Percentiles rank a stretch among this genome's conserved stretches.
Evolutionary conservation across 129 eudicot species (phyloP).

Genomic region (Saposhnikovia divaricata): DNA sequence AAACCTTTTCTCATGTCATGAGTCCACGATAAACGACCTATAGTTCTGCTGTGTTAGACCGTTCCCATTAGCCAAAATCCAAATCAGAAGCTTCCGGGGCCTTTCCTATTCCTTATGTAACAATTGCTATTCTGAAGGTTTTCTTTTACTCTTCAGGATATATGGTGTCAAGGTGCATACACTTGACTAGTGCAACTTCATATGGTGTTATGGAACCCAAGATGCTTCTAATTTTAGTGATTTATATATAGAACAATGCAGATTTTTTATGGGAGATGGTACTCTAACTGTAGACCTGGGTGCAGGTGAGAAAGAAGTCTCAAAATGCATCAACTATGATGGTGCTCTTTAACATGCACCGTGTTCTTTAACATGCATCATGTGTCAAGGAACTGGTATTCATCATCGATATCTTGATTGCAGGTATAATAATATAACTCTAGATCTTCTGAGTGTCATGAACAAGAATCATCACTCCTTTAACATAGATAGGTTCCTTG

Average conservation of each 20-base stretch:
- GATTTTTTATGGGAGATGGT: conserved; percentile 77
- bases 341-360: conserved; percentile 77
- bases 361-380: conserved; percentile 13
- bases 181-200: not conserved
- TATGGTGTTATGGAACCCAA: not conserved
- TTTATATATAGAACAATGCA: conserved; percentile 50
- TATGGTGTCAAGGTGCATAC: no score
- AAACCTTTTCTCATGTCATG: no score
- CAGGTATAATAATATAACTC: conserved; percentile 28
- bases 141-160: not conserved
- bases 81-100: not conserved
- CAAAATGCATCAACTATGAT: conserved; percentile 82
- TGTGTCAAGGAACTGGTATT: conserved; percentile 87
- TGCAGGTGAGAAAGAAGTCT: conserved; percentile 73
- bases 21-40: no score
- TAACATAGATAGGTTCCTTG: no score
- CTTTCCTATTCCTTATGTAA: not conserved
- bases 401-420: conserved; percentile 96
- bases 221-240: not conserved
- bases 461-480: no score
- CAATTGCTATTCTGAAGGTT: not conserved
- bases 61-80: not conserved
- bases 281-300: conserved; percentile 75
- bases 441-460: no score
- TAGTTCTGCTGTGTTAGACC: not conserved